Conservation (phyloP, 1,139 yeast genomes). For the Diutina siamensis region DNA sequence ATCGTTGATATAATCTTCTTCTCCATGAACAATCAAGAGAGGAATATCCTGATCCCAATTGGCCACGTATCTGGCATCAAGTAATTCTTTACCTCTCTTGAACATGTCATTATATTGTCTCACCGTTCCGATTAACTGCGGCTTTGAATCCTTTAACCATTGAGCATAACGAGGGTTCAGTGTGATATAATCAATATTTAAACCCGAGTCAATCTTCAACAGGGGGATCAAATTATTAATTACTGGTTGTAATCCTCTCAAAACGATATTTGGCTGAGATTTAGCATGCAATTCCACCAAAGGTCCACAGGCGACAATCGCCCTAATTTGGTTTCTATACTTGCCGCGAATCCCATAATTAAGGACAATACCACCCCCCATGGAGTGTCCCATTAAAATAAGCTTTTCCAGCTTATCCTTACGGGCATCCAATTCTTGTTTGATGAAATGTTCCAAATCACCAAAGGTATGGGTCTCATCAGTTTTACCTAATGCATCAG, state of each 20-base stretch:
- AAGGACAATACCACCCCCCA: conserved; percentile 85
- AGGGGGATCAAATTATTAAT: conserved; percentile 42
- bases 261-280: conserved; percentile 42
- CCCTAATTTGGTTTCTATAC: conserved; percentile 39
- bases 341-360: conserved; percentile 67
- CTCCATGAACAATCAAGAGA: conserved; percentile 22
- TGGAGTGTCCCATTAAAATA: conserved; percentile 74
- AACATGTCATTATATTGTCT: conserved; percentile 51
- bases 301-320: conserved; percentile 58
- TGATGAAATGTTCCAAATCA: conserved; percentile 60
- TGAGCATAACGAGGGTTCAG: conserved; percentile 37
- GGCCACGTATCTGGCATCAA: conserved; percentile 28
- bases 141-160: conserved; percentile 28
- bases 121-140: conserved; percentile 31
- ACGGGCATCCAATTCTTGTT: conserved; percentile 18
- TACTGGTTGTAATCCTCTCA: conserved; percentile 35
- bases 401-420: conserved; percentile 27
- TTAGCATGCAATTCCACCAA: conserved; percentile 47
- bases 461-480: conserved; percentile 51
- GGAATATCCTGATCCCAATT: conserved; percentile 33
- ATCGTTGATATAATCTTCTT: conserved; percentile 39
- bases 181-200: conserved; percentile 46
- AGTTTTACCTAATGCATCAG: conserved; percentile 51
- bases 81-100: conserved; percentile 44
- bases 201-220: conserved; percentile 42